phyloP scores from a whole-genome alignment of 1,139 yeast species.

The Protomyces macrosporus region DNA sequence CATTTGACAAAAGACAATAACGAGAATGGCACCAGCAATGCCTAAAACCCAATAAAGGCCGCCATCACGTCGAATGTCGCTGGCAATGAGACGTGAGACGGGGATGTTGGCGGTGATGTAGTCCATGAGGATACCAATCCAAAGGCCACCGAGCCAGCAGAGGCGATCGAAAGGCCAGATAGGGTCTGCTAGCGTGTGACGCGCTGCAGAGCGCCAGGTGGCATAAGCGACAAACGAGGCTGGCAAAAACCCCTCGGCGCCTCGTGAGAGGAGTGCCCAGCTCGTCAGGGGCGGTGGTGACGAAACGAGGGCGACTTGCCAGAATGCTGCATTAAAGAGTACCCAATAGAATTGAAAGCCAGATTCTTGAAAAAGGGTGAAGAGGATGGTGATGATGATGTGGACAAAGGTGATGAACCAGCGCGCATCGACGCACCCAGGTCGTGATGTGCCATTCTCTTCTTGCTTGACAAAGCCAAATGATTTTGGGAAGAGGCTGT shows the following conservation, averaged over 20 bases:
- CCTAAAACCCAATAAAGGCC: constrained; percentile 45
- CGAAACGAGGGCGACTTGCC: constrained; percentile 74
- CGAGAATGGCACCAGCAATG: constrained; percentile 50
- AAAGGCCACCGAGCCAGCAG: constrained; percentile 73
- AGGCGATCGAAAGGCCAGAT: constrained; percentile 46
- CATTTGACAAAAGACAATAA: constrained; percentile 68
- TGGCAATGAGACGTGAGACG: constrained; percentile 69
- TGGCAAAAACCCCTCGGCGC: constrained; percentile 71
- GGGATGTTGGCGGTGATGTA: constrained; percentile 84
- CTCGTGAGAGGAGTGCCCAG: constrained; percentile 61
- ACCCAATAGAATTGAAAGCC: constrained; percentile 62
- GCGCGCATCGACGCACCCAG: constrained; percentile 60
- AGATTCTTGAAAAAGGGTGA: constrained; percentile 51
- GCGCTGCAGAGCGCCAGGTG: constrained; percentile 41
- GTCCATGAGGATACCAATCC: constrained; percentile 82
- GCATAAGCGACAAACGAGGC: constrained; percentile 64
- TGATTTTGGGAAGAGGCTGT: constrained; percentile 69
- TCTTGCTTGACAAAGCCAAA: constrained; percentile 48
- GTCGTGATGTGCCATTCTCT: background rate
- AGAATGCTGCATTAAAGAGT: constrained; percentile 62
- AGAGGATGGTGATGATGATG: constrained; percentile 49
- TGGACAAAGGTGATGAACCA: constrained; percentile 53
- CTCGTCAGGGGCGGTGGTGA: constrained; percentile 63
- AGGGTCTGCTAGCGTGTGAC: constrained; percentile 10
- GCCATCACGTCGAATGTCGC: constrained; percentile 65